Evolutionary conservation across 2,329 filamentous ascomycete species (phyloP).

Genomic region (Trichoderma atrobrunneum): DNA sequence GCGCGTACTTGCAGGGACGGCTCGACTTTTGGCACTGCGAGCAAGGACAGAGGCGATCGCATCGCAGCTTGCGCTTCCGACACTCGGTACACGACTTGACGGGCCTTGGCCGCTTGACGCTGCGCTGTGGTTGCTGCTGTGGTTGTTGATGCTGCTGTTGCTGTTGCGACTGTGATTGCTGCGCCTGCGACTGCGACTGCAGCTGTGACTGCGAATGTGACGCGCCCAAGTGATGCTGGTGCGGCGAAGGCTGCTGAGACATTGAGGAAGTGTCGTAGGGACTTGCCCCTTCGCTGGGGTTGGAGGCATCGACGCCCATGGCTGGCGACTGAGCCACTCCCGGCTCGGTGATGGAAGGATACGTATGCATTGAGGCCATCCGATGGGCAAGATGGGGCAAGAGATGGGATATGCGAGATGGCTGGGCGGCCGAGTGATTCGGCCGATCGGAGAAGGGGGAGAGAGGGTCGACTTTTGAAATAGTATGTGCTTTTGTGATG

Average conservation of each 20-base stretch:
- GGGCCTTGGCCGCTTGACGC: constrained; percentile 52
- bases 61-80: constrained; percentile 55
- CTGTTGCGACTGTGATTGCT: constrained; percentile 28
- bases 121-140: constrained; percentile 38
- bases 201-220: constrained; percentile 22
- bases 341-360: constrained; percentile 9
- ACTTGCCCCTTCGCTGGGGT: constrained; percentile 14
- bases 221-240: constrained; percentile 26
- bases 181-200: constrained; percentile 15
- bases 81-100: constrained; percentile 58
- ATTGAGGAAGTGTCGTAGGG: constrained; percentile 16
- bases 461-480: background rate
- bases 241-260: constrained; percentile 22
- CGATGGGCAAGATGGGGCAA: background rate
- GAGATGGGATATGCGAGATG: background rate
- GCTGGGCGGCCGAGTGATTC: constrained; percentile 11
- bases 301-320: constrained; percentile 21
- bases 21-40: constrained; percentile 58
- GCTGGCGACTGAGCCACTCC: constrained; percentile 1
- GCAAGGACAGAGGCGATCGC: constrained; percentile 55
- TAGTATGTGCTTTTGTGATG: background rate
- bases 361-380: constrained; percentile 17
- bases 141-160: constrained; percentile 28
- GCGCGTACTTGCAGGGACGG: constrained; percentile 51
- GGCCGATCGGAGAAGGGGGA: constrained; percentile 10